phyloP scores from a whole-genome alignment of 2,329 filamentous ascomycete species.

The Apiospora arundinis region DNA sequence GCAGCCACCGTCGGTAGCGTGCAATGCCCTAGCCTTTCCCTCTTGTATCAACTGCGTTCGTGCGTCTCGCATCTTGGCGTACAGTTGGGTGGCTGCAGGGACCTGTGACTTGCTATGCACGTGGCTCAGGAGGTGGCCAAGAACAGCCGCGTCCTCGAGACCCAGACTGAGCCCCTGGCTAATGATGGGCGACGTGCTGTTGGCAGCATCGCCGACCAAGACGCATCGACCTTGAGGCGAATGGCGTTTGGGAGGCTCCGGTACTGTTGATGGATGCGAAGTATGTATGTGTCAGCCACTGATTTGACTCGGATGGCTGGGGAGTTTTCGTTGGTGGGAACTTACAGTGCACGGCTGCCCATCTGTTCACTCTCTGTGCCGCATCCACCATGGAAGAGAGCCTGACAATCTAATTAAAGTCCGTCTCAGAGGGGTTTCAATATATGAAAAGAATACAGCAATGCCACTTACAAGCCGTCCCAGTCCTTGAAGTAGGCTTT shows the following conservation, averaged over 20 bases:
- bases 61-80: background rate
- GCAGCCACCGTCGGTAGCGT: background rate
- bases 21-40: background rate
- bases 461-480: background rate
- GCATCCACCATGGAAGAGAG: background rate
- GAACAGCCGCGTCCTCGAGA: constrained; percentile 20
- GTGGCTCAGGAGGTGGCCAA: constrained; percentile 5
- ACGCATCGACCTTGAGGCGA: constrained; percentile 1
- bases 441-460: no score
- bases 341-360: background rate
- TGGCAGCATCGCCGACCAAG: constrained; percentile 19
- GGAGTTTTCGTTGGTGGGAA: background rate
- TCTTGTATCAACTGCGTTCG: background rate
- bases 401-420: background rate
- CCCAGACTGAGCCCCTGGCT: constrained; percentile 22
- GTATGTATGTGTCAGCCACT: background rate
- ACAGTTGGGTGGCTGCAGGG: background rate
- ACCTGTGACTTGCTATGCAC: background rate
- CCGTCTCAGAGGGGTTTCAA: background rate
- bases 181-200: constrained; percentile 13
- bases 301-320: background rate
- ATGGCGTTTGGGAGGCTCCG: background rate
- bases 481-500: background rate
- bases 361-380: background rate
- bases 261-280: background rate